Evolutionary conservation across 345 rosid genomes (phyloP).

Genomic region (Melastoma malabathricum): DNA sequence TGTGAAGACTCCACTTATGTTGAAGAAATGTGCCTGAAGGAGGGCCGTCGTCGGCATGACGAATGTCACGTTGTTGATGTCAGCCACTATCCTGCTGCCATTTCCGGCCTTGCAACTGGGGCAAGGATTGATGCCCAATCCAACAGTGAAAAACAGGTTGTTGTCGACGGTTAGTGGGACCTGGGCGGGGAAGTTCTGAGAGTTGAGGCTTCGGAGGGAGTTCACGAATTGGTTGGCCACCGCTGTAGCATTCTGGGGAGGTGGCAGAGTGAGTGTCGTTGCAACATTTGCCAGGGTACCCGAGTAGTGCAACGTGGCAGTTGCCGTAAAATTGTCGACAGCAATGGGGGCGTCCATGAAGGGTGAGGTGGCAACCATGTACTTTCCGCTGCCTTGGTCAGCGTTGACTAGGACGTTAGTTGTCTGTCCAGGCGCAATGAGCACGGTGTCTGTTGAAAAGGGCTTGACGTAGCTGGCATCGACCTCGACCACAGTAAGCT

Average conservation of each 20-base stretch:
- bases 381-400: constrained; percentile 40
- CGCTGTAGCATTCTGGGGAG: constrained; percentile 66
- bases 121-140: constrained; percentile 70
- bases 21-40: constrained; percentile 77
- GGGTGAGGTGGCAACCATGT: constrained; percentile 63
- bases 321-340: constrained; percentile 75
- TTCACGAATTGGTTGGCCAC: constrained; percentile 42
- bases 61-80: constrained; percentile 70
- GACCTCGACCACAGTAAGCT: constrained; percentile 75
- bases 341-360: constrained; percentile 86
- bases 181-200: constrained; percentile 54
- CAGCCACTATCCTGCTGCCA: constrained; percentile 67
- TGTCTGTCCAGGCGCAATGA: constrained; percentile 84
- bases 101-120: constrained; percentile 65
- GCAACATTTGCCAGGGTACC: constrained; percentile 48
- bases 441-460: constrained; percentile 43
- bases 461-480: constrained; percentile 85
- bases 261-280: constrained; percentile 44
- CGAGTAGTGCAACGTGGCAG: constrained; percentile 68
- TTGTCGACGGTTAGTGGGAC: constrained; percentile 69
- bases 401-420: constrained; percentile 62
- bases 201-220: constrained; percentile 66
- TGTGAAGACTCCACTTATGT: constrained; percentile 67
- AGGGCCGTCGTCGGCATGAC: constrained; percentile 67
- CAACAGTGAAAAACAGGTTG: constrained; percentile 61